Base-by-base conservation (phyloP, 257 asterid species). In the Cordia subcordata region DNA sequence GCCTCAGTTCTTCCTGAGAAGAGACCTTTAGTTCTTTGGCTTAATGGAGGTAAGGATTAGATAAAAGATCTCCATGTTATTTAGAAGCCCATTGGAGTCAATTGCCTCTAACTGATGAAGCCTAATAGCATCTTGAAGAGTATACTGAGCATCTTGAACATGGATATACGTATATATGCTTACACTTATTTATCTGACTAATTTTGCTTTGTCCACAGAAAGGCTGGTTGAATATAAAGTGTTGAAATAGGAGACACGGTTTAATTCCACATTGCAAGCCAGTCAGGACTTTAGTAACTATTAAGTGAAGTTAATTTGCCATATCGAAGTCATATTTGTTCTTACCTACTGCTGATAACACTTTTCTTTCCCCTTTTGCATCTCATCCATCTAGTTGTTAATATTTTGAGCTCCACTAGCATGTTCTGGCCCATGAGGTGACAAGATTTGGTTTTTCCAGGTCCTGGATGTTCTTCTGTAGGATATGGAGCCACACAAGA, bases 401-500 rank as follows among this genome's bases (percentile, higher is more conserved):
- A 69, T 64, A 27, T 6, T 27, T 6, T 27, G 35, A n/a, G n/a
- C n/a, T n/a, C n/a, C n/a, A n/a, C n/a, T n/a, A n/a, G n/a, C n/a
- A n/a, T n/a, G n/a, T n/a, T n/a, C n/a, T n/a, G n/a, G n/a, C n/a
- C n/a, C n/a, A 27, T 27, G 35, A 27, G 35, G 66, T 66, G 68
- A 74, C 69, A 72, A 50, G 55, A 19, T 39, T 60, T 68, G 18
- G 68, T 52, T 65, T 63, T 77, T 74, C 62, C 73, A 90, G 98
- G 98, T 49, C 98, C 98, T 18, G 98, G 98, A 33, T 90, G 98
- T 72, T 90, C 98, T 23, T 90, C 98, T 57, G 98, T 85, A 77
- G 96, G 96, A 80, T 90, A 90, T 64, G 98, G 98, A 67, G 98
- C 96, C 75, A 85, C 98, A 42, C 96, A 90, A 80, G 96, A 90